Base-by-base conservation (phyloP, 805 yeast genomes). In the Komagataella ulmi region DNA sequence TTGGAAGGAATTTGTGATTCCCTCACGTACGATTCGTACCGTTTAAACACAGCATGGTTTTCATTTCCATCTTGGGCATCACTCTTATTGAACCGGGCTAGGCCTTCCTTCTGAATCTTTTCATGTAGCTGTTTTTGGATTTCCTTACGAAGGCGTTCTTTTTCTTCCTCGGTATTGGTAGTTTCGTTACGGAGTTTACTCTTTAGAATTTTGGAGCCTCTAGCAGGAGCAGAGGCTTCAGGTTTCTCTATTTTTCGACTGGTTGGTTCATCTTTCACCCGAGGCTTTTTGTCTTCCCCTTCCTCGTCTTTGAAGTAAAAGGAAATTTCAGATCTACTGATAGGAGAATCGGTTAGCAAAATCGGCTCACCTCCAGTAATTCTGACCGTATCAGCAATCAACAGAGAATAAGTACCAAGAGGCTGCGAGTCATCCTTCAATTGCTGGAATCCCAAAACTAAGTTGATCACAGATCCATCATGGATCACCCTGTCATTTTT, bases 1-100 rank as follows among this genome's bases (percentile, higher is more conserved):
- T 78, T 77, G 44, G 73, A 68, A 45, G 99, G 98, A 56, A 91
- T 83, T 72, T 93, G 98, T 3, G 93, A 74, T 64, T 91, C 99
- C 59, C 97, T 77, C 50, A 90, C 81, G 66, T 91, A 91, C 0
- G 98, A 89, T 70, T 91, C 99, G 67, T 87, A 93, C 63, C 85
- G 85, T 62, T 87, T 88, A 74, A 91, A 90, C n/a, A 81, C 83
- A 2, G 83, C 83, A 60, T 76, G 80, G 57, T 73, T 72, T 51
- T 81, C 89, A 19, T 74, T 76, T 6, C 71, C 68, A 56, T 79
- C 83, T 30, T 77, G 75, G 4, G 88, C 87, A 66, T 81, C 91
- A 12, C 88, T 85, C 47, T 88, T 85, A 54, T 85, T 81, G 62
- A 82, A 90, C 61, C 95, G 76, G 50, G 84, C 79, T 53, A 86